Conservation (phyloP, 257 asterid species). For the Solanum clarkiae region DNA sequence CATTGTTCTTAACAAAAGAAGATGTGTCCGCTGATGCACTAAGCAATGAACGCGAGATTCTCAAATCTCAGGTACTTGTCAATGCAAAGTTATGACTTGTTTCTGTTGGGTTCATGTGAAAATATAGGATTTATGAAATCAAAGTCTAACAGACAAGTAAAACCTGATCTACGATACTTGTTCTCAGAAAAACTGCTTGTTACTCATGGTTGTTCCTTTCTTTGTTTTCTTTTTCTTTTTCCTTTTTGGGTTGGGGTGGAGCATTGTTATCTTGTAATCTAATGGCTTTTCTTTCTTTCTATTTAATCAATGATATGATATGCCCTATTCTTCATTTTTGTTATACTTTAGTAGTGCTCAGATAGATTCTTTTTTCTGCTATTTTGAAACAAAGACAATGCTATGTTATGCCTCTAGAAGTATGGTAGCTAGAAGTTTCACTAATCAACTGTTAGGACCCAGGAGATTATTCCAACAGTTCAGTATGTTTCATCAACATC, state of each 20-base stretch:
- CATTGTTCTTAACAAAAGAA: constrained; percentile 69
- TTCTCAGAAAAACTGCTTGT: neutral
- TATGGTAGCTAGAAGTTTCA: neutral
- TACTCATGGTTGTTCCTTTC: neutral
- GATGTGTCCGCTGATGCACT: constrained; percentile 68
- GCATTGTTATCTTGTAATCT: neutral
- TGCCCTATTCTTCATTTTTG: neutral
- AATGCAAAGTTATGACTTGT: neutral
- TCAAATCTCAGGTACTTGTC: constrained; percentile 75
- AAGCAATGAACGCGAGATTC: constrained; percentile 72
- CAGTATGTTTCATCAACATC: neutral
- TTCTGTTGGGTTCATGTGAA: neutral
- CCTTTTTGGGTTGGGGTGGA: neutral
- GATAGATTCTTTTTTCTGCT: neutral
- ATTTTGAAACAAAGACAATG: neutral
- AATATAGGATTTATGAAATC: neutral
- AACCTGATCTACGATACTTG: neutral
- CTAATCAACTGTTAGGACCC: neutral
- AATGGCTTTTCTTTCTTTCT: neutral
- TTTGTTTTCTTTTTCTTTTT: neutral
- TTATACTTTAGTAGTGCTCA: neutral
- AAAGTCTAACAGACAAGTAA: neutral
- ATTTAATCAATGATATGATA: neutral
- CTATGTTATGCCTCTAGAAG: neutral
- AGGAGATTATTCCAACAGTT: neutral